Base-by-base conservation (phyloP, 2,329 filamentous ascomycete species). In the Cercospora sesami region DNA sequence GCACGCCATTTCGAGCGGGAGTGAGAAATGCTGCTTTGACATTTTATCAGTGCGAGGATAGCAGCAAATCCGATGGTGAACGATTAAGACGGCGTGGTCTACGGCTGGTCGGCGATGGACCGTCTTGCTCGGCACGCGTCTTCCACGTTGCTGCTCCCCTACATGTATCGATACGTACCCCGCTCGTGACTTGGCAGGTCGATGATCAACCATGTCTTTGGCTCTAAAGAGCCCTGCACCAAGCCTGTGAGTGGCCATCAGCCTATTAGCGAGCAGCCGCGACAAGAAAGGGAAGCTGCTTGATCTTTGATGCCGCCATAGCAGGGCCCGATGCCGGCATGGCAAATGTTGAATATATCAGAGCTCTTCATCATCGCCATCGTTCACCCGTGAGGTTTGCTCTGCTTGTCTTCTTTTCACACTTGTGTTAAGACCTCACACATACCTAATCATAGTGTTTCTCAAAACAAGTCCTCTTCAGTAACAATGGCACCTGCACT, bases 401-500 rank as follows among this genome's bases (percentile, higher is more conserved):
- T 61, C 36, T 10, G 16, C 30, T 26, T 36, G 26, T 59, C 28
- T 28, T 51, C 18, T 51, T 51, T 51, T 23, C 45, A 51, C 45
- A 51, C 21, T 12, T 36, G 55, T 60, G 18, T 61, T 28, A 30
- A n/a, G 18, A 62, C 48, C 60, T 64, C 39, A 16, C 51, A 63
- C 18, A 60, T 12, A 53, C 12, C 26, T 31, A 33, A 58, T 18
- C 26, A 58, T 23, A 31, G 26, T n/a, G 2, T 30, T 30, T 10
- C 28, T 14, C 31, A 36, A n/a, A 64, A 16, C 26, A 23, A 28
- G 23, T 23, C 36, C 21, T 30, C 28, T 30, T 58, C 23, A n/a
- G 26, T 14, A 67, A 72, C 39, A 57, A 82, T 83, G 81, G 81
- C 81, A 67, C 81, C 81, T 68, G 80, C 79, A 73, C 75, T 83